These are phyloP conservation scores for Lophium mytilinum DNA, from an alignment of 495 filamentous ascomycete genomes.

Conservation along the genomic window DNA sequence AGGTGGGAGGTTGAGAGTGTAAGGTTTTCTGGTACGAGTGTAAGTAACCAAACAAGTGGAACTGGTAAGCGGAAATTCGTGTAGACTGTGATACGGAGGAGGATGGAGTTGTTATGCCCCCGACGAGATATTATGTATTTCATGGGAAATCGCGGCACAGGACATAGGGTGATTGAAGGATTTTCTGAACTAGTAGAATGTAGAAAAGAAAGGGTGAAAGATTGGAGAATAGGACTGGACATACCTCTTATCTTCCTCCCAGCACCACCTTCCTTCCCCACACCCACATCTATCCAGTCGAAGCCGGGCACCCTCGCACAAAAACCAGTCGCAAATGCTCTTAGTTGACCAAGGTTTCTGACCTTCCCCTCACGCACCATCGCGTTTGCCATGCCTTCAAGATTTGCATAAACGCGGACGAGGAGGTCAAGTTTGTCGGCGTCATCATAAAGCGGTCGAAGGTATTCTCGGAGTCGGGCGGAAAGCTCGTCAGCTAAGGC, in stretches of 20 bases:
- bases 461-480: constrained; percentile 28
- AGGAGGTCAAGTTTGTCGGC: constrained; percentile 30
- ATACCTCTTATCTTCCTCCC: constrained; percentile 19
- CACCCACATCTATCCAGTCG: constrained; percentile 21
- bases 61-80: too few species aligned
- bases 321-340: constrained; percentile 21
- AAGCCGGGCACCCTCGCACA: constrained; percentile 16
- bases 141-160: too few species aligned
- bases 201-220: not conserved
- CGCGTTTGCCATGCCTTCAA: constrained; percentile 30
- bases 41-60: too few species aligned
- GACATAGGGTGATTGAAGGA: too few species aligned
- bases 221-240: not conserved
- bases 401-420: constrained; percentile 36
- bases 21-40: constrained; percentile 13
- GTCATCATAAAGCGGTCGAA: constrained; percentile 25
- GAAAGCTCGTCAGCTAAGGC: constrained; percentile 34
- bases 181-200: not conserved
- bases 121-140: too few species aligned
- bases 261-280: constrained; percentile 19
- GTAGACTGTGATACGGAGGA: not conserved
- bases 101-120: too few species aligned
- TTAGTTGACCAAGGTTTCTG: constrained; percentile 20
- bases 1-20: constrained; percentile 14
- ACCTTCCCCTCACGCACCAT: constrained; percentile 28